Evolutionary conservation across 2,329 filamentous ascomycete species (phyloP), one percentile per base, ranked within the genome.

Genomic region (Hortaea sp.): DNA sequence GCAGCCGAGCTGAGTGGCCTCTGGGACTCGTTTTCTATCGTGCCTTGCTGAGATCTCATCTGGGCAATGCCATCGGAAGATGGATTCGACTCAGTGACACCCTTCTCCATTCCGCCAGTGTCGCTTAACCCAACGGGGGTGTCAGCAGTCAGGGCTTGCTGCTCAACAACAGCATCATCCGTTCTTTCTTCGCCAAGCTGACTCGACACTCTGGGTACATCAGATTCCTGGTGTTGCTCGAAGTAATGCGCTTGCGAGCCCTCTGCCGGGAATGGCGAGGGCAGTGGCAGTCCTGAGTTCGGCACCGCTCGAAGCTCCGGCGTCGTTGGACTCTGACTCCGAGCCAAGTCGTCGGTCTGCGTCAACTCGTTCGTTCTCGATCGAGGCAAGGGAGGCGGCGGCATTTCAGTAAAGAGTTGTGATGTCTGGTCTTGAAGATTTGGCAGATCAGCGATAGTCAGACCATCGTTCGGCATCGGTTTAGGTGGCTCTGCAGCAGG

Each of bases 221-320:
- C 20, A 20, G 20, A 20, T 20, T 20, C 20, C 20, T 20, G 20
- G 20, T 20, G 20, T 4, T 20, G 20, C 20, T 20, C 20, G 20
- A 20, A 20, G 4, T 20, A 20, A 20, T 20, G 20, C 20, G 31
- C 9, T 38, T 38, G 37, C 37, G 13, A 10, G 37, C 10, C 37
- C 13, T 39, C 13, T 9, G 45, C 49, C 28, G 62, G 60, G 42
- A 63, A 64, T 1, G 63, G 61, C 11, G 63, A 64, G 4, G 61
- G 62, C n/a, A 64, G 43, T 30, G 63, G 59, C 11, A 65, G 42
- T 7, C 47, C 53, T 7, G 56, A 55, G 7, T 56, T 56, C 12
- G 57, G 47, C 7, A 63, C 53, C 28, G 63, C 58, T 12, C 53
- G 50, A 10, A 65, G 49, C 35, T 58, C 51, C 6, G 63, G 63